Base-by-base conservation (phyloP, 805 yeast species). In the Saccharomycodes ludwigii region DNA sequence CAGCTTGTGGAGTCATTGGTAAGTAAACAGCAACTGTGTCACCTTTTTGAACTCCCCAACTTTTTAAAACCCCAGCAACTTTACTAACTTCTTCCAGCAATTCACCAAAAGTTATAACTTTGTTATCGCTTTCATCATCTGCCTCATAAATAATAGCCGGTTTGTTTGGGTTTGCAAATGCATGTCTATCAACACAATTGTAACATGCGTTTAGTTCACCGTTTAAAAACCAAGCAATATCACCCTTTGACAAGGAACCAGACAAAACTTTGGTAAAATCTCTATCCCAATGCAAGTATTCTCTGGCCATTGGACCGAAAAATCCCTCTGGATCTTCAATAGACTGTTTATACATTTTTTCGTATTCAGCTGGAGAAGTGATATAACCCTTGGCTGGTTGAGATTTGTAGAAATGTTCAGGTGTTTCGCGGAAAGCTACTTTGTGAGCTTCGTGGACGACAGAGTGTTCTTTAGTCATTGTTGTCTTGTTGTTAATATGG, bases 1-100 rank as follows among this genome's bases (percentile, higher is more conserved):
- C 65, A 14, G 96, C 95, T 62, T 86, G 95, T 30, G 97, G 94
- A 39, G 86, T 86, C 98, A 91, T 88, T 51, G 98, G 98, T 54
- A 88, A 64, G 60, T 88, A 88, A 37, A 88, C 81, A 30, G 96
- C 97, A 36, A 88, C 97, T 18, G 94, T 81, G 53, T 88, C 98
- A 52, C 98, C 98, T 59, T 83, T 82, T 45, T 68, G 63, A 44
- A 88, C 88, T 35, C 98, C 98, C 71, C 85, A 75, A 36, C 76
- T 68, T 41, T 69, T 63, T 54, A 91, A 69, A 26, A 83, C 78
- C 45, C 80, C 86, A 9, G 97, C 95, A 46, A 85, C 75, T 51
- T 79, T 76, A 42, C 80, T 76, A 27, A 88, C 95, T 43, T 83
- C 76, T 49, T 75, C 71, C 50, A 88, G 68, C 45, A 88, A 70